Evolutionary conservation across 257 asterid species (phyloP).

Genomic region (Hygrophila difformis): DNA sequence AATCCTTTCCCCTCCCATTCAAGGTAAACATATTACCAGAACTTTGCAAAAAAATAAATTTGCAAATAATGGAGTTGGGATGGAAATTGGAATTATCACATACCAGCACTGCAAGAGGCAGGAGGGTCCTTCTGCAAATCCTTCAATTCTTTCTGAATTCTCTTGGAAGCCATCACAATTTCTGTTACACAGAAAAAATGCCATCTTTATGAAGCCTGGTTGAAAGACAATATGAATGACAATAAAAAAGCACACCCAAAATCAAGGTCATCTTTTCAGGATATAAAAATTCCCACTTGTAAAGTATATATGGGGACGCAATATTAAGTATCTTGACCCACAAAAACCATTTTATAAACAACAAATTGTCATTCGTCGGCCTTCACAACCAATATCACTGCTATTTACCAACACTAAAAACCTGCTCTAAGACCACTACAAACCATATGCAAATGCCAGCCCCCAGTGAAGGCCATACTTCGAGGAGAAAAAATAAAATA

Average conservation of each 20-base stretch:
- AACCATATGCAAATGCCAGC: too few relatives aligned
- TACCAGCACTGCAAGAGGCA: conserved; percentile 57
- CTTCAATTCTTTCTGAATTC: conserved; percentile 49
- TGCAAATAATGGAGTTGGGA: not conserved
- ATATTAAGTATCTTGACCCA: too few relatives aligned
- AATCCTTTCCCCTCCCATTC: not conserved
- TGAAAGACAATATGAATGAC: not conserved
- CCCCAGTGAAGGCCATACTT: too few relatives aligned
- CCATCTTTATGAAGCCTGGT: not conserved
- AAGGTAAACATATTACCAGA: not conserved
- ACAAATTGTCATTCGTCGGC: too few relatives aligned
- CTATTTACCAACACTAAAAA: too few relatives aligned
- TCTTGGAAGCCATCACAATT: conserved; percentile 41
- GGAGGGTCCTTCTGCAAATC: conserved; percentile 55
- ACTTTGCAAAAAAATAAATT: not conserved
- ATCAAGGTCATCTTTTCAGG: not conserved
- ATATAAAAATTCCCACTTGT: not conserved
- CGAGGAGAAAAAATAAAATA: too few relatives aligned
- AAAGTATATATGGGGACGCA: not conserved
- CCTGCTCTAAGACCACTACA: too few relatives aligned
- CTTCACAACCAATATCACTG: too few relatives aligned
- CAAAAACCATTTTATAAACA: too few relatives aligned
- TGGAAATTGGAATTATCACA: not conserved
- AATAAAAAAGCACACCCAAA: not conserved
- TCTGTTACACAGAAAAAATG: not conserved